Percentiles rank a stretch among this genome's conserved stretches.
Conservation (phyloP, 2,329 filamentous ascomycete genomes). For the Nothomitra cinnamomea region DNA sequence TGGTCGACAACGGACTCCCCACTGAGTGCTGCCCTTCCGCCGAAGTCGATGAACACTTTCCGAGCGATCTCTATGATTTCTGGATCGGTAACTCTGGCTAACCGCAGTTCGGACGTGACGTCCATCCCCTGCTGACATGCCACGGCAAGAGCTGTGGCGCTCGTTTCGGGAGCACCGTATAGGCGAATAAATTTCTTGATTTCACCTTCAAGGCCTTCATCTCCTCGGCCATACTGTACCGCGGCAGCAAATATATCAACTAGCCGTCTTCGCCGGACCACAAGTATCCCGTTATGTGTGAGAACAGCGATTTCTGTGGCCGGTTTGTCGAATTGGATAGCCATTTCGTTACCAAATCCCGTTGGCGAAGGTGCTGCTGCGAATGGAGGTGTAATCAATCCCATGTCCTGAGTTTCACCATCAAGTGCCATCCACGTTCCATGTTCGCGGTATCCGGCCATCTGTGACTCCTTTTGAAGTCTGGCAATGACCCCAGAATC, state of each 20-base stretch:
- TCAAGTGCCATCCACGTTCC: constrained; percentile 64
- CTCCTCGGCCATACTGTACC: constrained; percentile 53
- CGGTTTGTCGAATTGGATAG: constrained; percentile 81
- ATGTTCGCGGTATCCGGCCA: constrained; percentile 54
- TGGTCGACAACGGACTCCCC: constrained; percentile 52
- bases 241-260: constrained; percentile 84
- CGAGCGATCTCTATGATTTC: constrained; percentile 72
- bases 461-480: constrained; percentile 32
- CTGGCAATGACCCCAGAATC: constrained; percentile 71
- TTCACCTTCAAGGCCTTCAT: constrained; percentile 67
- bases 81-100: constrained; percentile 59
- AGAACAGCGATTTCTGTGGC: constrained; percentile 76
- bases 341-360: constrained; percentile 88
- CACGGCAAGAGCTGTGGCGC: constrained; percentile 81
- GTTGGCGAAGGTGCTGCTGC: constrained; percentile 47
- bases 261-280: constrained; percentile 65
- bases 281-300: constrained; percentile 78
- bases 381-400: constrained; percentile 57
- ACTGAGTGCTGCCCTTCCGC: constrained; percentile 69
- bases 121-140: constrained; percentile 88
- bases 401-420: constrained; percentile 60
- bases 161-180: constrained; percentile 78
- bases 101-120: constrained; percentile 50
- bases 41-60: constrained; percentile 79
- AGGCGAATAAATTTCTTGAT: constrained; percentile 67